Conservation (phyloP, 176 grass and related monocot genomes). For the Poa pratensis region DNA sequence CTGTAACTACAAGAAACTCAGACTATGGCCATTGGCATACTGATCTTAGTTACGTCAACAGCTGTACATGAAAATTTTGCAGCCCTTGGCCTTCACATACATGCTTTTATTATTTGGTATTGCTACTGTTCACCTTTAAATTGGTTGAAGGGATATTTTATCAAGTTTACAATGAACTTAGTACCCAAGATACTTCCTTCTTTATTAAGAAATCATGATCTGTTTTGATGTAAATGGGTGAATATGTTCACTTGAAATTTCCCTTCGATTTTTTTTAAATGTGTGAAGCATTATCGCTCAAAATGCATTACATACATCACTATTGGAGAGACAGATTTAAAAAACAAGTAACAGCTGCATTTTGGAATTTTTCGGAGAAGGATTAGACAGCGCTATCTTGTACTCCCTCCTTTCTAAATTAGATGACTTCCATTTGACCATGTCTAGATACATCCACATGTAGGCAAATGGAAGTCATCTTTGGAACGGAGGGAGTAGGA, state of each 20-base stretch:
- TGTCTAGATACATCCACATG: too few relatives aligned
- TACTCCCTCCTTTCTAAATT: too few relatives aligned
- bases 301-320: neutral
- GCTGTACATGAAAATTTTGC: constrained; percentile 7
- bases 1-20: constrained; percentile 3
- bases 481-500: too few relatives aligned
- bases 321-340: constrained; percentile 12
- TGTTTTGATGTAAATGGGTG: constrained; percentile 13
- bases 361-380: neutral
- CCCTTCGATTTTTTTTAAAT: neutral
- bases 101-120: neutral
- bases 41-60: constrained; percentile 16
- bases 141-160: neutral
- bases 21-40: neutral
- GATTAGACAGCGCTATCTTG: neutral
- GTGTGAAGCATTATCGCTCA: constrained; percentile 1
- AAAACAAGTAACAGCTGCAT: neutral
- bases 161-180: constrained; percentile 8
- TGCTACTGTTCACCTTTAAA: constrained; percentile 2
- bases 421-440: too few relatives aligned
- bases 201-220: neutral
- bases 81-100: neutral
- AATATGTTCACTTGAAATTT: neutral
- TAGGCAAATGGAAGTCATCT: too few relatives aligned
- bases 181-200: neutral